Evolutionary conservation across 257 asterid species (phyloP).

Genomic region (Solanum piurae): DNA sequence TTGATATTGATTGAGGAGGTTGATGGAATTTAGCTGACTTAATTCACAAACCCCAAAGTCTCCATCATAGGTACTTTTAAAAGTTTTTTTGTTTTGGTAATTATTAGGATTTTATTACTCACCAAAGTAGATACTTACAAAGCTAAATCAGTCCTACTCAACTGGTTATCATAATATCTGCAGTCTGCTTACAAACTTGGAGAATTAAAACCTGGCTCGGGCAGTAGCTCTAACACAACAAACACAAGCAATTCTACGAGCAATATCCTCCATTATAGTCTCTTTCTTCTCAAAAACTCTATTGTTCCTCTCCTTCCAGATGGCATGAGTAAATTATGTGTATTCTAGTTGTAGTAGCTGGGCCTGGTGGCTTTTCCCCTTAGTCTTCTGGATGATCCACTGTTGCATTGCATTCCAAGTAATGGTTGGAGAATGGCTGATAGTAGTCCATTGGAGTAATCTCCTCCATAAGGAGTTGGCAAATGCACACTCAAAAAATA

Average conservation of each 20-base stretch:
- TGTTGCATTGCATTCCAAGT: neutral
- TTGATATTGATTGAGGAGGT: neutral
- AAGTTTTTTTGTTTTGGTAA: too few species aligned
- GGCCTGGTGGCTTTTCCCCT: neutral
- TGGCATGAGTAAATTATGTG: neutral
- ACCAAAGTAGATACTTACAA: neutral
- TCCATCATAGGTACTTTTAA: neutral
- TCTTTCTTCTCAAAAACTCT: neutral
- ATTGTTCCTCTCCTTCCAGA: neutral
- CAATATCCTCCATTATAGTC: neutral
- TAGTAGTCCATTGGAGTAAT: neutral
- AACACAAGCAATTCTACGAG: neutral
- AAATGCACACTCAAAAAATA: too few species aligned
- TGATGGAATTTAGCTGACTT: neutral
- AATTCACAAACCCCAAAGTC: neutral
- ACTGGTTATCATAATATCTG: neutral
- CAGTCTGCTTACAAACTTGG: too few species aligned
- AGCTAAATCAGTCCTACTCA: neutral
- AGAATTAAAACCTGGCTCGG: neutral
- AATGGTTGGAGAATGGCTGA: neutral
- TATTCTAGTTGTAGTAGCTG: neutral
- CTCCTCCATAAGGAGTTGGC: neutral
- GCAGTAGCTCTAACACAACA: neutral
- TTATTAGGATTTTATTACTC: too few species aligned
- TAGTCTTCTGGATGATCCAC: neutral